Conservation (phyloP, 164 flowering plant genomes). For the Liquidambar formosana region DNA sequence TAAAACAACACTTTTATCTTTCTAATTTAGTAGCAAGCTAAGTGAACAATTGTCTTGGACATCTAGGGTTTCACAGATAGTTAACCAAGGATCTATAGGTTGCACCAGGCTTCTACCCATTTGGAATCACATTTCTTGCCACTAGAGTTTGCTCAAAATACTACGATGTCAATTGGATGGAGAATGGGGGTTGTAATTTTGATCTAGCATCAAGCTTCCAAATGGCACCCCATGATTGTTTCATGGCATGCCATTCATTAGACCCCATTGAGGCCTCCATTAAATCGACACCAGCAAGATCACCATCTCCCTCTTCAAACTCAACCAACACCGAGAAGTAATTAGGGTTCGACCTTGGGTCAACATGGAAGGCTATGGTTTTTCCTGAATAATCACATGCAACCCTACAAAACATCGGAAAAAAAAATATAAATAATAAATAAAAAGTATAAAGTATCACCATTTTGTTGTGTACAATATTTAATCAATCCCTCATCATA, state of each 20-base stretch:
- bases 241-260: slow-evolving; percentile 42
- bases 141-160: slow-evolving; percentile 40
- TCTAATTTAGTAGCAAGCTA: too few relatives aligned
- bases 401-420: slow-evolving; percentile 32
- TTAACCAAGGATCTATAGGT: slow-evolving; percentile 63
- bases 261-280: slow-evolving; percentile 18
- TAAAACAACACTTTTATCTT: too few relatives aligned
- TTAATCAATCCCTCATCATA: too few relatives aligned
- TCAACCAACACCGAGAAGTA: slow-evolving; percentile 51
- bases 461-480: too few relatives aligned
- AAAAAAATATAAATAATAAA: not conserved
- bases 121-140: slow-evolving; percentile 62
- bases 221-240: slow-evolving; percentile 69
- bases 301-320: slow-evolving; percentile 60
- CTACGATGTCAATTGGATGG: slow-evolving; percentile 39
- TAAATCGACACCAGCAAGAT: slow-evolving; percentile 44
- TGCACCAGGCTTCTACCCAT: slow-evolving; percentile 59
- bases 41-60: too few relatives aligned
- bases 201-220: slow-evolving; percentile 54
- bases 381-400: slow-evolving; percentile 50
- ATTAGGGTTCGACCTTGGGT: slow-evolving; percentile 50
- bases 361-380: slow-evolving; percentile 50
- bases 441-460: too few relatives aligned
- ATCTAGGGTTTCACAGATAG: slow-evolving; percentile 13
- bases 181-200: slow-evolving; percentile 45